A percentile compares a stretch with the other conserved stretches of the same genome.
These are phyloP conservation scores for Fusarium ambrosium DNA, from an alignment of 2,329 filamentous ascomycete genomes.

Conservation along the genomic window DNA sequence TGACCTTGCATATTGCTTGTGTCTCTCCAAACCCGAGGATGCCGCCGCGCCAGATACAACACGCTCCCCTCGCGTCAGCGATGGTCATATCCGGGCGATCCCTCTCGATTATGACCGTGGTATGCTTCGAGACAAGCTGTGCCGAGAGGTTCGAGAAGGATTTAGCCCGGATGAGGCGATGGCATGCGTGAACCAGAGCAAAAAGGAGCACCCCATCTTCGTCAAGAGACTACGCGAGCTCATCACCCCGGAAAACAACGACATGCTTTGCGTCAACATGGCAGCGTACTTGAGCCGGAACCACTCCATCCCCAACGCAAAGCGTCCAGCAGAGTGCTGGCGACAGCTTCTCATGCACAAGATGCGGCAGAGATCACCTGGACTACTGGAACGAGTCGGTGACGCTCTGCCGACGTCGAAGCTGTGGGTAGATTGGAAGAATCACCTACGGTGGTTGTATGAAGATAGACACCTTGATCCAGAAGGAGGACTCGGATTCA, in stretches of 20 bases:
- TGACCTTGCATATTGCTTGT: slow-evolving; percentile 14
- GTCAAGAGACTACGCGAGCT: slow-evolving; percentile 15
- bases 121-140: slow-evolving; percentile 10
- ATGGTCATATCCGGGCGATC: slow-evolving; percentile 4
- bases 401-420: not conserved
- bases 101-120: slow-evolving; percentile 16
- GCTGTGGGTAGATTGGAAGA: slow-evolving; percentile 19
- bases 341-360: slow-evolving; percentile 16
- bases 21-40: not conserved
- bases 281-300: slow-evolving; percentile 9
- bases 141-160: slow-evolving; percentile 7
- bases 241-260: not conserved
- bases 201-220: slow-evolving; percentile 18
- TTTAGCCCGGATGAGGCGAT: slow-evolving; percentile 9
- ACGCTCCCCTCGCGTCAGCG: not conserved
- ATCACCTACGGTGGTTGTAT: slow-evolving; percentile 17
- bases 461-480: slow-evolving; percentile 20
- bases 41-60: not conserved
- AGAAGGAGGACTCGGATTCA: slow-evolving; percentile 25
- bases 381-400: slow-evolving; percentile 19
- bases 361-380: slow-evolving; percentile 15
- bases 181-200: slow-evolving; percentile 24
- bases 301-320: not conserved
- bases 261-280: slow-evolving; percentile 26
- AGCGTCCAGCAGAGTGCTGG: slow-evolving; percentile 23